phyloP scores from a whole-genome alignment of 2,329 filamentous ascomycete species.

The Chrysosporium keratinophilum region DNA sequence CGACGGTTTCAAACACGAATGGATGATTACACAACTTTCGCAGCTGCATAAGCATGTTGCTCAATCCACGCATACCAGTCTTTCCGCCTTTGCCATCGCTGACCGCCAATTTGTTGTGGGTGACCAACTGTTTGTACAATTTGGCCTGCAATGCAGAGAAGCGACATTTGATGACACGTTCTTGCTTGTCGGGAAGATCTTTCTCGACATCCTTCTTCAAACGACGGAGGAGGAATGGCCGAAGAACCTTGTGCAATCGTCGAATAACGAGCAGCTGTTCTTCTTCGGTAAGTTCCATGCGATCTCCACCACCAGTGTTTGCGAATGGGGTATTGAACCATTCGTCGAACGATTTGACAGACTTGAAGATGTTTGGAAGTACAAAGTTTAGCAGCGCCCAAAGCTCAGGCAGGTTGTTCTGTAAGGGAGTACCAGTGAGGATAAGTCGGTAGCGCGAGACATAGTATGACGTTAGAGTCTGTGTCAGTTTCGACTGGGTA shows the following conservation, averaged over 20 bases:
- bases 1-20: slow-evolving; percentile 95
- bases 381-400: slow-evolving; percentile 99
- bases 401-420: slow-evolving; percentile 91
- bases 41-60: slow-evolving; percentile 99
- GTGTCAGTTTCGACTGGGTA: slow-evolving; percentile 86
- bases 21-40: slow-evolving; percentile 98
- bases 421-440: slow-evolving; percentile 88
- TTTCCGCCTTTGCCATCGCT: slow-evolving; percentile 93
- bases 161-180: slow-evolving; percentile 98
- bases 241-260: slow-evolving; percentile 92
- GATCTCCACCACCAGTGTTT: slow-evolving; percentile 94
- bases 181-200: slow-evolving; percentile 95
- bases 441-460: slow-evolving; percentile 90
- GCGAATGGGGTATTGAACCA: slow-evolving; percentile 99
- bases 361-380: slow-evolving; percentile 97
- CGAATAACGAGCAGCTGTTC: slow-evolving; percentile 96
- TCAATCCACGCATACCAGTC: slow-evolving; percentile 83
- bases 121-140: slow-evolving; percentile 95
- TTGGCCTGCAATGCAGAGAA: slow-evolving; percentile 90
- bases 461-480: slow-evolving; percentile 91
- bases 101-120: slow-evolving; percentile 86
- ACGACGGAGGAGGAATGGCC: slow-evolving; percentile 93
- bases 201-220: slow-evolving; percentile 99
- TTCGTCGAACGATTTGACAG: slow-evolving; percentile 95
- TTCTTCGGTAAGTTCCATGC: slow-evolving; percentile 99